Evolutionary conservation across 805 yeast species (phyloP), one percentile per base, ranked within the genome.

Genomic region (Metschnikowia chrysomelidarum): DNA sequence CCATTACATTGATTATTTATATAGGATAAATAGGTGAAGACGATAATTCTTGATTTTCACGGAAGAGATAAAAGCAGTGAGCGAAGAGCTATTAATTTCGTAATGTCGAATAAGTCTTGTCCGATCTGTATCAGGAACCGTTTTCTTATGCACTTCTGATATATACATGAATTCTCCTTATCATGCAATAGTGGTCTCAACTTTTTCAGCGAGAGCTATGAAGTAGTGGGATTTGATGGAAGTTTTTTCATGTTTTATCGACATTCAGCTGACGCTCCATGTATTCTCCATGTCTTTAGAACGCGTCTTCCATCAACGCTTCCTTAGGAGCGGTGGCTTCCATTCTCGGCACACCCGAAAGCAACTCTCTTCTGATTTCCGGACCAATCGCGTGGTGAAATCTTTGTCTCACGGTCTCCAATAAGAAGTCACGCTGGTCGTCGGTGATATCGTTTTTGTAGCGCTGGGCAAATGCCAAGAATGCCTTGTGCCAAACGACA

Each of bases 361-460:
- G 64, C 45, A 93, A 71, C 59, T 93, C 98, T 53, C 97, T 78
- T 65, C 98, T 78, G 34, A 91, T 87, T 59, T 91, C 98, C 3
- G 95, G 95, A 2, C 96, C 89, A 41, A 93, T 85, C 18, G 81
- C 84, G 41, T 71, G 83, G 57, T 93, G 99, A 32, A 81, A 82
- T 63, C 96, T 83, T 57, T 82, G 89, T 64, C 95, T 82, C 13
- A 88, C 77, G 4, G 95, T 89, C 51, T 91, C 97, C 57, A 93
- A 65, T 42, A 93, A 67, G 62, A 91, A 87, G 52, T 93, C 98
- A 58, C 96, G 76, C 70, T 93, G 99, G 58, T 93, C 99, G 51
- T 87, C 96, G n/a, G 98, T 93, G 40, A 93, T 87, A 69, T 93
- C 98, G 56, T 93, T 91, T 61, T 91, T 93, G 59, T 93, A 93